Percentiles rank a stretch among this genome's conserved stretches.
Conservation (phyloP, 129 eudicot species). For the Pseudognaphalium luteoalbum region DNA sequence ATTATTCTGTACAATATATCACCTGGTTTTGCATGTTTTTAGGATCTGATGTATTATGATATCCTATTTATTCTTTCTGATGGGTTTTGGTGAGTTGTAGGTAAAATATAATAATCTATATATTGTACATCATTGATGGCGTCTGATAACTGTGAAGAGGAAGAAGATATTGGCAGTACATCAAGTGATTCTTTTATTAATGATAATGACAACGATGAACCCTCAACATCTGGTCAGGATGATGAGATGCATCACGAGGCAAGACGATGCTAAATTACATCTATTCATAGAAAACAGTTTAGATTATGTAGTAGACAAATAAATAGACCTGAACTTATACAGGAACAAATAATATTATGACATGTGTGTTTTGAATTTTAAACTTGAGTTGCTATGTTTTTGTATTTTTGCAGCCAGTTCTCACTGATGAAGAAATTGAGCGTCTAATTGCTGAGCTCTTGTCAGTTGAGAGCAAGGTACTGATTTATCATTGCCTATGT, state of each 20-base stretch:
- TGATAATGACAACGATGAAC: slow-evolving; percentile 45
- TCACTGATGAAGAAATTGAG: slow-evolving; percentile 83
- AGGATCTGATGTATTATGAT: slow-evolving; percentile 15
- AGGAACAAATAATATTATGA: neutral
- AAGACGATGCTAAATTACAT: slow-evolving; percentile 20
- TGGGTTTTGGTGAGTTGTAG: slow-evolving; percentile 22
- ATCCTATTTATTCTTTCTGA: slow-evolving; percentile 5
- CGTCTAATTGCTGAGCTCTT: slow-evolving; percentile 80
- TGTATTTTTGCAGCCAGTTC: slow-evolving; percentile 50
- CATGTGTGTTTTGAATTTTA: neutral
- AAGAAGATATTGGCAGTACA: slow-evolving; percentile 42
- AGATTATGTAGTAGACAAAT: neutral
- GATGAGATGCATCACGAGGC: slow-evolving; percentile 49
- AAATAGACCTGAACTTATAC: neutral
- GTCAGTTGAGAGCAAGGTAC: slow-evolving; percentile 93
- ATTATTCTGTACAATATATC: neutral
- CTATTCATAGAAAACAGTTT: neutral
- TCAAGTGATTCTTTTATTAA: slow-evolving; percentile 48
- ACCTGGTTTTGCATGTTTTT: slow-evolving; percentile 7
- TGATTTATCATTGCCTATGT: neutral
- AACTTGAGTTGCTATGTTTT: slow-evolving; percentile 18
- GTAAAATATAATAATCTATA: neutral
- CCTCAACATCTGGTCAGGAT: slow-evolving; percentile 43
- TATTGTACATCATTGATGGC: slow-evolving; percentile 29
- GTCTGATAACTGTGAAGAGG: slow-evolving; percentile 40